Evolutionary conservation across 495 filamentous ascomycete species (phyloP).

Genomic region (Xylaria sp.): DNA sequence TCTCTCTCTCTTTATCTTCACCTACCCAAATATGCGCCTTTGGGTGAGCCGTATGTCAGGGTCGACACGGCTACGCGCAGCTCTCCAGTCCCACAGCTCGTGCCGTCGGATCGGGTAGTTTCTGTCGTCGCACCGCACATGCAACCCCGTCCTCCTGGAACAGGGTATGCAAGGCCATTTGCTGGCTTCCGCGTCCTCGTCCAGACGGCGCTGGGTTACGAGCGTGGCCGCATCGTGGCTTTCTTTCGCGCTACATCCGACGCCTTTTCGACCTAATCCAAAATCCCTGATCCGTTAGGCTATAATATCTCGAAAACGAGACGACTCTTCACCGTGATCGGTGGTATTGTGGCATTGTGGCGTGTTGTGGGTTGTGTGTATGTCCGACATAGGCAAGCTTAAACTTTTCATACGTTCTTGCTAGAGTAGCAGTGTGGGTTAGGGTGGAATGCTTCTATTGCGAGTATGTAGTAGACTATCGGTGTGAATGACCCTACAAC

Average conservation of each 20-base stretch:
- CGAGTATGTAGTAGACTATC: neutral
- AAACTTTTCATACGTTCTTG: neutral
- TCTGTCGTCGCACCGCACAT: constrained; percentile 12
- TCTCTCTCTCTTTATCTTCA: neutral
- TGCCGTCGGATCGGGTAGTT: constrained; percentile 25
- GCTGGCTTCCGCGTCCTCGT: neutral
- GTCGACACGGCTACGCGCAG: constrained; percentile 14
- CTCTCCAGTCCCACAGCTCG: constrained; percentile 1
- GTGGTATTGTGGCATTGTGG: neutral
- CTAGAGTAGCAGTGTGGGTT: neutral
- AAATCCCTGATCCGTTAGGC: constrained; percentile 12
- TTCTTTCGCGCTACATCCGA: constrained; percentile 15
- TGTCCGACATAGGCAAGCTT: neutral
- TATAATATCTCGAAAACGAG: neutral
- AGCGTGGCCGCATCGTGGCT: constrained; percentile 19
- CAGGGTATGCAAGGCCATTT: constrained; percentile 6
- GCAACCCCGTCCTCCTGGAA: neutral
- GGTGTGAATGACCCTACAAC: neutral
- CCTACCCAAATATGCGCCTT: neutral
- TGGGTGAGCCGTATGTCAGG: neutral
- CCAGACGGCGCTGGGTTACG: neutral
- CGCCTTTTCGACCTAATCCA: neutral
- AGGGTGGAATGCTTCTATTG: neutral
- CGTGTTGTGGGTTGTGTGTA: neutral
- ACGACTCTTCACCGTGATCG: neutral